Conservation (phyloP, 441 rosid genomes). For the Croton laevigatus region DNA sequence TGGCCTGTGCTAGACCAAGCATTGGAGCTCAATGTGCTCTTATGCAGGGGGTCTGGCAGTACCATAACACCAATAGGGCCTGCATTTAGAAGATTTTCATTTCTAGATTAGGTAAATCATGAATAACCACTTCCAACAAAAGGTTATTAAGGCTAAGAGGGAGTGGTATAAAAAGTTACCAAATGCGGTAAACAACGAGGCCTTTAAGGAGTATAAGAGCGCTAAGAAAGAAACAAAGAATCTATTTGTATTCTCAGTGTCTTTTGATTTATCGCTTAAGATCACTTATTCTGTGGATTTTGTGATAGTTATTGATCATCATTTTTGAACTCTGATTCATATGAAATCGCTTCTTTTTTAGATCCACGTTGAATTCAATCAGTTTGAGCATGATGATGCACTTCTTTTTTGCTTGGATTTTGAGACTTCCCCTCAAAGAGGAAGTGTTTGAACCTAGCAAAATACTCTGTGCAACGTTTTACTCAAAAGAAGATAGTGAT, state of each 20-base stretch:
- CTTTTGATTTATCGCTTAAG: background rate
- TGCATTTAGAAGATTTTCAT: background rate
- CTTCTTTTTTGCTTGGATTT: background rate
- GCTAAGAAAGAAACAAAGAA: too few species aligned
- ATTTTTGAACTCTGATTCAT: background rate
- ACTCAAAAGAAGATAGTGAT: background rate
- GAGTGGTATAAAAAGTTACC: too few species aligned
- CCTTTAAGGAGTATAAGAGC: too few species aligned
- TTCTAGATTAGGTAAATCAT: background rate
- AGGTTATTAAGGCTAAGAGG: too few species aligned
- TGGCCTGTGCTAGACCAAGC: background rate
- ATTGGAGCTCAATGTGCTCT: background rate
- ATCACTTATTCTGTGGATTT: slow-evolving; percentile 1
- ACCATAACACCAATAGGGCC: background rate
- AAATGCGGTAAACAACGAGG: too few species aligned
- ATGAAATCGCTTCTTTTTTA: too few species aligned
- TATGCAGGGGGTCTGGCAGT: background rate
- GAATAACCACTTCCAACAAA: background rate
- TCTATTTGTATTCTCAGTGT: too few species aligned
- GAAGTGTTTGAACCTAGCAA: background rate
- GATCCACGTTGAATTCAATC: too few species aligned
- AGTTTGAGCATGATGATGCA: background rate
- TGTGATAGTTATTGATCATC: slow-evolving; percentile 23
- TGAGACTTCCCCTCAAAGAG: too few species aligned
- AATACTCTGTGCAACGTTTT: background rate